Conservation (phyloP, 2,329 filamentous ascomycete genomes). For the Stemphylium beticola region DNA sequence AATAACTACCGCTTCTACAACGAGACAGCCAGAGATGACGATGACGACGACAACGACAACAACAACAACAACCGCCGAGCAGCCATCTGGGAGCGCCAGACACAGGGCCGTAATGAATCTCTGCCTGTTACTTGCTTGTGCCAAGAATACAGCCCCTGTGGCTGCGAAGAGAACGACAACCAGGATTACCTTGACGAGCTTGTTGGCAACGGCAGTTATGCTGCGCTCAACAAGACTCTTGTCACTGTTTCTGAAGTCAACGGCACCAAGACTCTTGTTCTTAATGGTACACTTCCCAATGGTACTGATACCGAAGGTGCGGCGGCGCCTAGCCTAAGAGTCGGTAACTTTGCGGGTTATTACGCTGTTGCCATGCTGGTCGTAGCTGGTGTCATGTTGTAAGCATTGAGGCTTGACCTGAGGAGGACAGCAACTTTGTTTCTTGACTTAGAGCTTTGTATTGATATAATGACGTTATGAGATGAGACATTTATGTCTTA, state of each 20-base stretch:
- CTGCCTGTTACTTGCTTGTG: constrained; percentile 69
- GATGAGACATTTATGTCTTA: neutral
- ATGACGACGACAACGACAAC: constrained; percentile 48
- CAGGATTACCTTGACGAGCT: constrained; percentile 66
- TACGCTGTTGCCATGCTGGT: constrained; percentile 50
- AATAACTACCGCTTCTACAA: constrained; percentile 64
- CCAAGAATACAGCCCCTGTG: constrained; percentile 62
- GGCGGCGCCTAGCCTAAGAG: constrained; percentile 19
- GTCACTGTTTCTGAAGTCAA: constrained; percentile 69
- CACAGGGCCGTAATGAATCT: constrained; percentile 59
- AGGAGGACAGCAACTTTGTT: neutral
- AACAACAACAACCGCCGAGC: neutral
- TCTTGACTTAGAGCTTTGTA: neutral
- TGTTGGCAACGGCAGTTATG: constrained; percentile 63
- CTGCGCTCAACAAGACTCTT: constrained; percentile 64
- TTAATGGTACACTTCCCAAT: constrained; percentile 79
- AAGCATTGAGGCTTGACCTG: neutral
- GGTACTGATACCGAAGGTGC: constrained; percentile 49
- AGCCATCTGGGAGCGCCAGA: constrained; percentile 10
- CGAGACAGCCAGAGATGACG: constrained; percentile 50
- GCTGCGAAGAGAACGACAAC: constrained; percentile 72
- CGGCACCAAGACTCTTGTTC: constrained; percentile 66
- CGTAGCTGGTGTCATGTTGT: constrained; percentile 32
- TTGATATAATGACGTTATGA: constrained; percentile 8
- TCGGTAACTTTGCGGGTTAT: constrained; percentile 46